These are phyloP conservation scores for Saccharomyces paradoxus DNA, from an alignment of 805 yeast species.

Conservation along the genomic window DNA sequence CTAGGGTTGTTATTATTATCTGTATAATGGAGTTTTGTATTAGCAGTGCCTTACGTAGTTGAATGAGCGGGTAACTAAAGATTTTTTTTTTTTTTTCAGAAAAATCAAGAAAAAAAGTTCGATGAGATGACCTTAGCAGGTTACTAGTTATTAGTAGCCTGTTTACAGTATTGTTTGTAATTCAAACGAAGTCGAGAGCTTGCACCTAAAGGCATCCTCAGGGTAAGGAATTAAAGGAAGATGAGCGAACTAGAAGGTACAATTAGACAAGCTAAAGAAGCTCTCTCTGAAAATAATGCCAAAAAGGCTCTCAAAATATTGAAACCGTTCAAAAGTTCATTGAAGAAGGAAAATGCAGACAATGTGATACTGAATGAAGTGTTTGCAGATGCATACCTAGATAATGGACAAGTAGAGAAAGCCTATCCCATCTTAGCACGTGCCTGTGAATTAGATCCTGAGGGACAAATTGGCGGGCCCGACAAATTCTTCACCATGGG, in stretches of 20 bases:
- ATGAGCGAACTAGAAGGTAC: conserved; percentile 14
- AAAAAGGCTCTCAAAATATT: conserved; percentile 31
- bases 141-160: neutral
- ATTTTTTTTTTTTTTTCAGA: neutral
- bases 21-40: neutral
- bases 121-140: conserved; percentile 3
- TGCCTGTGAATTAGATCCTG: conserved; percentile 63
- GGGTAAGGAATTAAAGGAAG: neutral
- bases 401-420: conserved; percentile 66
- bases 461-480: conserved; percentile 51
- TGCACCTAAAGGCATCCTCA: neutral
- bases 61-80: neutral
- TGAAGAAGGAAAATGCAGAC: conserved; percentile 21
- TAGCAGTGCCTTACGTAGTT: neutral
- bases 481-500: conserved; percentile 88
- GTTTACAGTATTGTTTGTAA: neutral
- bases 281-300: conserved; percentile 20
- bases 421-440: conserved; percentile 57
- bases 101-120: conserved; percentile 2
- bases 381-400: conserved; percentile 72
- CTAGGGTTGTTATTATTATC: conserved; percentile 5
- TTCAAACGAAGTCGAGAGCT: neutral
- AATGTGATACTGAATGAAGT: conserved; percentile 43
- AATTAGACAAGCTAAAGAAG: conserved; percentile 18
- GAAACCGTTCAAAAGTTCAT: conserved; percentile 27